Conservation (phyloP, 2,329 filamentous ascomycete genomes). For the Rutstroemia sydowiana region DNA sequence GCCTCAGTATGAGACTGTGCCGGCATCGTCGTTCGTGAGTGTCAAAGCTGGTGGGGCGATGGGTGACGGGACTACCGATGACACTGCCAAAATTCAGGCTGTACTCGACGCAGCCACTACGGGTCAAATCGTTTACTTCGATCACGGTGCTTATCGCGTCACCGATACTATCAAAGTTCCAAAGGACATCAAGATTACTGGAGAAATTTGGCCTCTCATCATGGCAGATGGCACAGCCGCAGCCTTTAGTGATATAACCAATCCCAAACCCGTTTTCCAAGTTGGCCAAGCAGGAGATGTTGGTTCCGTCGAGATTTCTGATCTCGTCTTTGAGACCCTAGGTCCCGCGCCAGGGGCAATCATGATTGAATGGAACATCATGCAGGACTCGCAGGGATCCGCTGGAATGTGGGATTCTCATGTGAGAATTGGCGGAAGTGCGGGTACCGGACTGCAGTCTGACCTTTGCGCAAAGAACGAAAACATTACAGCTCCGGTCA, state of each 20-base stretch:
- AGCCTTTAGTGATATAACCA: constrained; percentile 69
- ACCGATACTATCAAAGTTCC: constrained; percentile 64
- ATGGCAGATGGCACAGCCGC: constrained; percentile 79
- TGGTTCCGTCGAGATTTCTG: constrained; percentile 79
- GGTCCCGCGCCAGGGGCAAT: constrained; percentile 82
- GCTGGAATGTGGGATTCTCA: constrained; percentile 94
- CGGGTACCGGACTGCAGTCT: constrained; percentile 71
- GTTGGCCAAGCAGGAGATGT: constrained; percentile 70
- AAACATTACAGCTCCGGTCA: constrained; percentile 49
- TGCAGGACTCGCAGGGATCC: constrained; percentile 56
- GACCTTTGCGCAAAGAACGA: constrained; percentile 75
- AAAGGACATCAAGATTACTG: constrained; percentile 77
- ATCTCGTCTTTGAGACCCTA: constrained; percentile 73
- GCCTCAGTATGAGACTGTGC: constrained; percentile 72
- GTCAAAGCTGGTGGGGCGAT: constrained; percentile 77
- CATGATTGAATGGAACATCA: constrained; percentile 86
- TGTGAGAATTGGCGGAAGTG: constrained; percentile 81
- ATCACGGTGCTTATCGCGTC: constrained; percentile 60
- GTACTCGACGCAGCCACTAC: constrained; percentile 61
- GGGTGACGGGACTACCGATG: constrained; percentile 82
- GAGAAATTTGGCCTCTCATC: constrained; percentile 86
- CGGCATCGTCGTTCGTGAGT: constrained; percentile 67
- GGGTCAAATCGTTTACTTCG: constrained; percentile 65
- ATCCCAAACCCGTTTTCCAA: constrained; percentile 79
- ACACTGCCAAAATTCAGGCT: constrained; percentile 76